A percentile compares a stretch with the other conserved stretches of the same genome.
These are phyloP conservation scores for Neofusicoccum sp. DNA, from an alignment of 2,329 filamentous ascomycete species.

Conservation along the genomic window DNA sequence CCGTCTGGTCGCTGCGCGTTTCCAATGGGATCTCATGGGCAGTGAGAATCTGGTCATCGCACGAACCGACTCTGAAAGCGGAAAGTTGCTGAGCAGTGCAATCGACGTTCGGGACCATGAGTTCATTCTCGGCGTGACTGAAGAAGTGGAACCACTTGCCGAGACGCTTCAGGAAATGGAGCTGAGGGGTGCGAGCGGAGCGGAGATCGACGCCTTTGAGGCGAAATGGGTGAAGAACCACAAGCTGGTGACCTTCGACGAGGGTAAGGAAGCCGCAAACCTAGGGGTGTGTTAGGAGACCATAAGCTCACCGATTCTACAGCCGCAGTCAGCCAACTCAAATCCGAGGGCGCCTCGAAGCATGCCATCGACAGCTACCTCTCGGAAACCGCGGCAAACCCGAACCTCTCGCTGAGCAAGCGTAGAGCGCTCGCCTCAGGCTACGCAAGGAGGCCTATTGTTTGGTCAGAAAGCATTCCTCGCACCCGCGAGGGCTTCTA, in stretches of 20 bases:
- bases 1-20: slow-evolving; percentile 83
- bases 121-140: slow-evolving; percentile 85
- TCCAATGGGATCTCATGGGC: slow-evolving; percentile 99
- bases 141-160: slow-evolving; percentile 75
- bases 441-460: slow-evolving; percentile 65
- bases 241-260: slow-evolving; percentile 85
- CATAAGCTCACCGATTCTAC: slow-evolving; percentile 18
- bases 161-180: slow-evolving; percentile 93
- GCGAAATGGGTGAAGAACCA: slow-evolving; percentile 84
- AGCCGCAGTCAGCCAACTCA: slow-evolving; percentile 74
- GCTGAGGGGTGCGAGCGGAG: slow-evolving; percentile 67
- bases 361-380: slow-evolving; percentile 68
- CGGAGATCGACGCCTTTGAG: slow-evolving; percentile 84
- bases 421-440: slow-evolving; percentile 70
- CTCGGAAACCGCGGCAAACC: slow-evolving; percentile 59
- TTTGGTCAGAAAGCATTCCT: slow-evolving; percentile 88
- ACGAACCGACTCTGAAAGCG: slow-evolving; percentile 92
- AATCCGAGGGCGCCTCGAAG: slow-evolving; percentile 61
- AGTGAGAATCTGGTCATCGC: slow-evolving; percentile 93
- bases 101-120: slow-evolving; percentile 95
- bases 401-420: slow-evolving; percentile 73
- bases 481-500: slow-evolving; percentile 93
- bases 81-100: slow-evolving; percentile 82
- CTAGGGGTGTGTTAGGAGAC: background rate
- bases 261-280: slow-evolving; percentile 47